Evolutionary conservation across 2,329 filamentous ascomycete genomes (phyloP).

Genomic region (Pyrenochaeta sp.): DNA sequence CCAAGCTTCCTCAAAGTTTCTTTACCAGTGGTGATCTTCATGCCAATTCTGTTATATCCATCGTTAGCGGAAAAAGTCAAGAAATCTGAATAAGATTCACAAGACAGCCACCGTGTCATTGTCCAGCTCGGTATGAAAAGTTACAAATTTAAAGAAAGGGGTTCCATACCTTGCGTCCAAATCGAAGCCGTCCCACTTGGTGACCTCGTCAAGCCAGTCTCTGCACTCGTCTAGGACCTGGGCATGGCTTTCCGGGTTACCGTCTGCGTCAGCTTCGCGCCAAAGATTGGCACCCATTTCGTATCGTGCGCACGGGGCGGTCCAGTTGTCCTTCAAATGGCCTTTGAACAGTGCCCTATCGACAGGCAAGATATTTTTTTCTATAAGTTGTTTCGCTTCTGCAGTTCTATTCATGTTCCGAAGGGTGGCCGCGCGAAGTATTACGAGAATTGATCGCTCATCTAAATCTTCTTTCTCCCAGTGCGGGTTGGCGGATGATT

Average conservation of each 20-base stretch:
- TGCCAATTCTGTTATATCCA: constrained; percentile 62
- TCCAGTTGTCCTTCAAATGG: constrained; percentile 72
- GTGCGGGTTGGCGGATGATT: constrained; percentile 57
- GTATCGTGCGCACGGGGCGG: constrained; percentile 78
- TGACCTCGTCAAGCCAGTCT: constrained; percentile 71
- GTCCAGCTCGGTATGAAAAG: too few relatives aligned
- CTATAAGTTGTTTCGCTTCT: constrained; percentile 72
- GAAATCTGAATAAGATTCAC: neutral
- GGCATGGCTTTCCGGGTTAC: constrained; percentile 41
- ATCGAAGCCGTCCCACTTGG: constrained; percentile 75
- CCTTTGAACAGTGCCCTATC: constrained; percentile 66
- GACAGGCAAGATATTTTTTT: constrained; percentile 69
- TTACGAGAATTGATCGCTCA: constrained; percentile 69
- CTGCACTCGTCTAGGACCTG: constrained; percentile 69
- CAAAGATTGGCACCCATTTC: constrained; percentile 86
- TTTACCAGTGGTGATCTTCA: constrained; percentile 75
- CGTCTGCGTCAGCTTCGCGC: constrained; percentile 65
- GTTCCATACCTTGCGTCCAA: constrained; percentile 69
- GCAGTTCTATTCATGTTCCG: constrained; percentile 69
- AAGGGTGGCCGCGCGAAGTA: constrained; percentile 73
- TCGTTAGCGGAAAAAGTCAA: constrained; percentile 8
- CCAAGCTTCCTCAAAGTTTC: constrained; percentile 64
- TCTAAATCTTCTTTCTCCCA: constrained; percentile 65
- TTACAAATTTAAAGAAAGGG: neutral
- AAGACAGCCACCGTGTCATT: too few relatives aligned